Evolutionary conservation across 2,329 filamentous ascomycete species (phyloP), one percentile per base, ranked within the genome.

Genomic region (Xylariaceae sp.): DNA sequence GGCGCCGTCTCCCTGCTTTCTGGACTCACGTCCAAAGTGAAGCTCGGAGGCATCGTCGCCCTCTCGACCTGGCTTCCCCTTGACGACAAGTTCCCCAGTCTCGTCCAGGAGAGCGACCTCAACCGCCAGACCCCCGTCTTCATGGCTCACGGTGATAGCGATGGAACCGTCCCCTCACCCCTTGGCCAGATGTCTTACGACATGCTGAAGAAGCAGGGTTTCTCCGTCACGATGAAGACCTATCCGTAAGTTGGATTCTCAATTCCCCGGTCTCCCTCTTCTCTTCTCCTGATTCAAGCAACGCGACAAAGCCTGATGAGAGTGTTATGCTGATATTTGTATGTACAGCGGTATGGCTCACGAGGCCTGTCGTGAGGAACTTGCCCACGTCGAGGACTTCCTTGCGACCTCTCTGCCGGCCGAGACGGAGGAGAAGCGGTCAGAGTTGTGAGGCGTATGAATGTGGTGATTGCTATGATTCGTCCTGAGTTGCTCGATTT

Each of bases 11-110:
- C 90, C 17, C 75, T 97, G 45, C 85, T 97, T 69, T 81, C 89
- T 0, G 92, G 90, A 4, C 76, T 96, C 48, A 96, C 92, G 3
- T 83, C 79, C 65, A 76, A 77, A 60, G 80, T 83, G 66, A 91
- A 90, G 75, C 79, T 97, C 13, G 93, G 86, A n/a, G 93, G 92
- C 63, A 89, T 97, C 64, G 87, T 97, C 63, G 91, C 88, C 6
- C 76, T 97, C 62, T 94, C 89, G 10, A 88, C 85, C 68, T 97
- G 95, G 75, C 76, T 97, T 66, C 80, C 91, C 17, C 78, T 97
- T 35, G 71, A 84, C 64, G 77, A 82, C 63, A 88, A 87, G 70
- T 73, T 90, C 65, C 79, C 82, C 70, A 80, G 80, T 7, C 77
- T 83, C 64, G 73, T 83, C 13, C 78, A 82, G 1, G 77, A 78